Evolutionary conservation across 2,329 filamentous ascomycete genomes (phyloP).

Genomic region (Sphaceloma murrayae): DNA sequence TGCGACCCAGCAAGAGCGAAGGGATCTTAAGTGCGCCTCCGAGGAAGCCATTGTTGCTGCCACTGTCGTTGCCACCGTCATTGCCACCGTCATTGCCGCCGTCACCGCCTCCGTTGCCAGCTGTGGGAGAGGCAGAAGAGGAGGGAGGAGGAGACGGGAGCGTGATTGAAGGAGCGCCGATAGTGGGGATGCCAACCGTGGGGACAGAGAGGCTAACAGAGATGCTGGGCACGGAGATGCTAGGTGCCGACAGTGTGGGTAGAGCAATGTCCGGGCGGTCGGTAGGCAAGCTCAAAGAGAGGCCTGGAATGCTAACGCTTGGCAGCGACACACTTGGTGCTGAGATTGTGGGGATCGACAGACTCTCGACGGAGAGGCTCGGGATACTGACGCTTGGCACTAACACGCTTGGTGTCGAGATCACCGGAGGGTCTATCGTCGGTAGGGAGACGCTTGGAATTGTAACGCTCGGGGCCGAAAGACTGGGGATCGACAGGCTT

Average conservation of each 20-base stretch:
- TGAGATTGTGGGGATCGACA: no score
- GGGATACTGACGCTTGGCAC: neutral
- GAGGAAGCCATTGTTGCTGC: neutral
- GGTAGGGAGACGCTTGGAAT: neutral
- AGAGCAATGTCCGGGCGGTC: neutral
- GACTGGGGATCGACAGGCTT: neutral
- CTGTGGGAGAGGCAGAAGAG: neutral
- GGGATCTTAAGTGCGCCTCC: neutral
- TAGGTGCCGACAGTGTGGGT: neutral
- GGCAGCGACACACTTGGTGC: conserved; percentile 1
- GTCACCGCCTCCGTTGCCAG: neutral
- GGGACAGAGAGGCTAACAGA: no score
- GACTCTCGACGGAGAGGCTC: no score
- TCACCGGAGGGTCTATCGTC: neutral
- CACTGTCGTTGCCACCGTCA: neutral
- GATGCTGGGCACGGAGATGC: no score
- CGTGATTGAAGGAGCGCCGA: neutral
- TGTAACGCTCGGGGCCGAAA: neutral
- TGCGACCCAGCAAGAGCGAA: neutral
- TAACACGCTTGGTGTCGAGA: conserved; percentile 1
- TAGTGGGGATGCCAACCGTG: neutral
- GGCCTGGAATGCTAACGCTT: neutral
- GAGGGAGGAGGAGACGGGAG: neutral
- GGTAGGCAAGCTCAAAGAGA: conserved; percentile 4
- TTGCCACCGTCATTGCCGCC: neutral